A percentile compares a stretch with the other conserved stretches of the same genome.
These are phyloP conservation scores for Lathyrus sativus DNA, from an alignment of 306 rosid genomes.

Conservation along the genomic window DNA sequence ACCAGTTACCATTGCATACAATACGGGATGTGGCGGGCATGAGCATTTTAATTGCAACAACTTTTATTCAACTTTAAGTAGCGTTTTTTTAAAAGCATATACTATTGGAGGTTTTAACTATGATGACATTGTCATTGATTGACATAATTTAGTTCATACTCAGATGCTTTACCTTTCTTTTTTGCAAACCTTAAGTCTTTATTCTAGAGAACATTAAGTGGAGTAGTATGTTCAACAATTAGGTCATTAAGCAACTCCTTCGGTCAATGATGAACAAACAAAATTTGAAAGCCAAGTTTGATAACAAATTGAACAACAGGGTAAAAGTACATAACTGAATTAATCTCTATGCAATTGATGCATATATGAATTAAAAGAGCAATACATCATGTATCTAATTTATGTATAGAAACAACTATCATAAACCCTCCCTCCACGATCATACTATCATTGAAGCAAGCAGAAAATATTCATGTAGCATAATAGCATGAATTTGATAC, in stretches of 20 bases:
- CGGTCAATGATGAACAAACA: not conserved
- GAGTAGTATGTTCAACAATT: too few relatives aligned
- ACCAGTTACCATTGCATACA: constrained; percentile 25
- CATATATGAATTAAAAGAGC: not conserved
- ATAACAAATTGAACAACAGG: not conserved
- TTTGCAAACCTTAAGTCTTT: not conserved
- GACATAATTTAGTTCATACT: constrained; percentile 21
- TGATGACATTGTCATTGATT: constrained; percentile 18
- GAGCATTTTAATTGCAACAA: constrained; percentile 22
- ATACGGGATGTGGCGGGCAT: not conserved
- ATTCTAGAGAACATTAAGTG: too few relatives aligned
- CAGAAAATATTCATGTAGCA: constrained; percentile 13
- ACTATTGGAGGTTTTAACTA: not conserved
- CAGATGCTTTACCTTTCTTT: not conserved
- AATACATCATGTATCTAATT: not conserved
- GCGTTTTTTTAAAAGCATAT: constrained; percentile 3
- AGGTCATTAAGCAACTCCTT: too few relatives aligned
- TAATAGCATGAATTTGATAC: constrained; percentile 16
- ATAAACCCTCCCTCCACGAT: constrained; percentile 12
- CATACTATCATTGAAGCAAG: not conserved
- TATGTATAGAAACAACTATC: not conserved
- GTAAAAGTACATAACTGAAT: not conserved
- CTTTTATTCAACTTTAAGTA: constrained; percentile 2
- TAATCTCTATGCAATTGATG: constrained; percentile 2
- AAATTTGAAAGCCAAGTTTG: constrained; percentile 4